Conservation (phyloP, 805 yeast genomes). For the Alloascoidea africana region DNA sequence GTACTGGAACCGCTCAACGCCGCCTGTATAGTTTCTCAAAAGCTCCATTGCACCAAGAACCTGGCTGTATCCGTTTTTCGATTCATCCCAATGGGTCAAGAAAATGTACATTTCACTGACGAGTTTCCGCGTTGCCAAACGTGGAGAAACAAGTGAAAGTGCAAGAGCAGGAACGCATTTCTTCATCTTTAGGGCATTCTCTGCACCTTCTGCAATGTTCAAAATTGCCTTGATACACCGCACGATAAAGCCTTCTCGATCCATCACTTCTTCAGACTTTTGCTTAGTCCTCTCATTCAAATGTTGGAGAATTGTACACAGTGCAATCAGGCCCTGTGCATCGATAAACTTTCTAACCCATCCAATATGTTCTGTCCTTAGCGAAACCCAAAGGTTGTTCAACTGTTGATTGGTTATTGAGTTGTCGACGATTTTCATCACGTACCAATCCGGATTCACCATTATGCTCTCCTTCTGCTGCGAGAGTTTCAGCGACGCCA, state of each 20-base stretch:
- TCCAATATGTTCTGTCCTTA: slow-evolving; percentile 54
- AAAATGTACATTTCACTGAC: slow-evolving; percentile 51
- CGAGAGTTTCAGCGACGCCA: slow-evolving; percentile 40
- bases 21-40: slow-evolving; percentile 16
- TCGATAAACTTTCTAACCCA: slow-evolving; percentile 55
- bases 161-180: slow-evolving; percentile 34
- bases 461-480: slow-evolving; percentile 8
- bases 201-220: slow-evolving; percentile 38
- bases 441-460: slow-evolving; percentile 48
- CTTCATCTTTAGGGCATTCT: slow-evolving; percentile 21
- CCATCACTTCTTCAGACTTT: slow-evolving; percentile 25
- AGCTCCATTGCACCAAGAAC: slow-evolving; percentile 28
- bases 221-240: slow-evolving; percentile 50
- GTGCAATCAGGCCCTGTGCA: slow-evolving; percentile 49
- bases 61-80: slow-evolving; percentile 26
- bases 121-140: slow-evolving; percentile 46
- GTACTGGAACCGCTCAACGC: slow-evolving; percentile 34
- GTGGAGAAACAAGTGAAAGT: slow-evolving; percentile 52
- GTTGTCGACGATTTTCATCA: slow-evolving; percentile 44
- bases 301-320: slow-evolving; percentile 41
- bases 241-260: slow-evolving; percentile 44
- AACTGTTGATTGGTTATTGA: slow-evolving; percentile 43
- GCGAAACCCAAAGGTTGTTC: slow-evolving; percentile 63
- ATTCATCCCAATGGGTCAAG: slow-evolving; percentile 21
- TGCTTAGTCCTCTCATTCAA: slow-evolving; percentile 13